Evolutionary conservation across 2,329 filamentous ascomycete genomes (phyloP).

Genomic region (Periconia macrospinosa): DNA sequence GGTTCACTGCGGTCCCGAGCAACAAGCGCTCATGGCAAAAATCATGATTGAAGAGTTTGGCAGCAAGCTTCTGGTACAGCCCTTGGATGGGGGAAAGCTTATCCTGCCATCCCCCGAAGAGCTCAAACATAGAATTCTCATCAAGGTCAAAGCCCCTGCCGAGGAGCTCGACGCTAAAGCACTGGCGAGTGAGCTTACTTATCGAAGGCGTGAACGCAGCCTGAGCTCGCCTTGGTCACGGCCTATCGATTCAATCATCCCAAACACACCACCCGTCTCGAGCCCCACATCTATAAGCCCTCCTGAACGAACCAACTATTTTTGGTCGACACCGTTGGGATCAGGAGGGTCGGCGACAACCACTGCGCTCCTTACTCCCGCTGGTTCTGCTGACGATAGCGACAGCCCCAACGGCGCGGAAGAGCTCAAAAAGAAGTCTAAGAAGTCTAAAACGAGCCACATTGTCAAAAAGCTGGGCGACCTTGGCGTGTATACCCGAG

Average conservation of each 20-base stretch:
- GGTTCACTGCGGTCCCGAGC: slow-evolving; percentile 82
- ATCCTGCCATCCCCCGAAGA: slow-evolving; percentile 84
- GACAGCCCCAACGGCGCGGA: slow-evolving; percentile 63
- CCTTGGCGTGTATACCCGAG: slow-evolving; percentile 76
- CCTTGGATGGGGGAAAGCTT: slow-evolving; percentile 68
- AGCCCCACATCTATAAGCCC: slow-evolving; percentile 57
- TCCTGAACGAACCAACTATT: slow-evolving; percentile 49
- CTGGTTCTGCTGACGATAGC: slow-evolving; percentile 74
- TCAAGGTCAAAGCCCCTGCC: slow-evolving; percentile 89
- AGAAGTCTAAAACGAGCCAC: slow-evolving; percentile 71
- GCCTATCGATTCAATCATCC: slow-evolving; percentile 58
- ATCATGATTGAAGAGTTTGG: slow-evolving; percentile 87
- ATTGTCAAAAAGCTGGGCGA: slow-evolving; percentile 82
- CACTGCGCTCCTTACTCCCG: slow-evolving; percentile 58
- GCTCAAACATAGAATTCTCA: slow-evolving; percentile 77
- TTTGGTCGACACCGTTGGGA: slow-evolving; percentile 55
- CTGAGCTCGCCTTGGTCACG: slow-evolving; percentile 76
- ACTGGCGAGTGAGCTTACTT: slow-evolving; percentile 37
- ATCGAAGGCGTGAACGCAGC: slow-evolving; percentile 60
- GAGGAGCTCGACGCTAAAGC: slow-evolving; percentile 45
- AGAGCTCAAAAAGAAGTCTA: slow-evolving; percentile 61
- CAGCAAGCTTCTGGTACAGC: slow-evolving; percentile 74
- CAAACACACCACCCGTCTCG: slow-evolving; percentile 53
- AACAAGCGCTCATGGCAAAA: slow-evolving; percentile 85
- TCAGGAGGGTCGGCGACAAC: slow-evolving; percentile 58